phyloP scores from a whole-genome alignment of 805 yeast species.

The Metschnikowia amazonensis region DNA sequence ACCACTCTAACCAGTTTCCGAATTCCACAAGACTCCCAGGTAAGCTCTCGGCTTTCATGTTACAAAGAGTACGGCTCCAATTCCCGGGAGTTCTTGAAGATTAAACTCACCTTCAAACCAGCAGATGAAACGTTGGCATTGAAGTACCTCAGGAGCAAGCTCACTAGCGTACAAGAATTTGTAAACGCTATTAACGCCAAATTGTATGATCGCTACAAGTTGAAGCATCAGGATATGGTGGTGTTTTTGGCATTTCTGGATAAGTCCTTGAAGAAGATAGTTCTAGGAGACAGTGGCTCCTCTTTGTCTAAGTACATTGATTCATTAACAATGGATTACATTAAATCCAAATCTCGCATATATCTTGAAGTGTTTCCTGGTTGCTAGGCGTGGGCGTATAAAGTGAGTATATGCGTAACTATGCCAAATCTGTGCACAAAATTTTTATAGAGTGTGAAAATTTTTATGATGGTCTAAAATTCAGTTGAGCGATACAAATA shows the following conservation, averaged over 20 bases:
- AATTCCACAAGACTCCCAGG: background rate
- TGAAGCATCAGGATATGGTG: conserved; percentile 7
- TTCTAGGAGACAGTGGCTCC: conserved; percentile 6
- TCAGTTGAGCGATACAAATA: too few species aligned
- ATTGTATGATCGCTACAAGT: conserved; percentile 10
- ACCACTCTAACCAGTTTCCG: background rate
- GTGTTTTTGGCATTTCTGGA: conserved; percentile 14
- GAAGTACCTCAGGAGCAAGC: conserved; percentile 12
- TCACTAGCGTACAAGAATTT: conserved; percentile 15
- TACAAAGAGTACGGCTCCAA: background rate
- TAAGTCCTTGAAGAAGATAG: conserved; percentile 9
- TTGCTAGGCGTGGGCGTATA: background rate
- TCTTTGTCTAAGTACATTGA: conserved; percentile 4
- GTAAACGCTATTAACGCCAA: conserved; percentile 14
- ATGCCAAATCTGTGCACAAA: background rate
- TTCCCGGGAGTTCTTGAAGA: conserved; percentile 7
- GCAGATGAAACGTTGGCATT: conserved; percentile 20
- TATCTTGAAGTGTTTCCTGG: conserved; percentile 20
- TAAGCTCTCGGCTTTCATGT: background rate
- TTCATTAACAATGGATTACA: conserved; percentile 22
- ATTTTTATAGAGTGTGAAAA: background rate
- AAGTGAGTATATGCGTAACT: background rate
- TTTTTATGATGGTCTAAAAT: too few species aligned
- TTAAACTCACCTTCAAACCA: conserved; percentile 15
- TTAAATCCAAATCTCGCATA: conserved; percentile 20